These are phyloP conservation scores for Aspergillus sergii DNA, from an alignment of 2,329 filamentous ascomycete species.

Conservation along the genomic window DNA sequence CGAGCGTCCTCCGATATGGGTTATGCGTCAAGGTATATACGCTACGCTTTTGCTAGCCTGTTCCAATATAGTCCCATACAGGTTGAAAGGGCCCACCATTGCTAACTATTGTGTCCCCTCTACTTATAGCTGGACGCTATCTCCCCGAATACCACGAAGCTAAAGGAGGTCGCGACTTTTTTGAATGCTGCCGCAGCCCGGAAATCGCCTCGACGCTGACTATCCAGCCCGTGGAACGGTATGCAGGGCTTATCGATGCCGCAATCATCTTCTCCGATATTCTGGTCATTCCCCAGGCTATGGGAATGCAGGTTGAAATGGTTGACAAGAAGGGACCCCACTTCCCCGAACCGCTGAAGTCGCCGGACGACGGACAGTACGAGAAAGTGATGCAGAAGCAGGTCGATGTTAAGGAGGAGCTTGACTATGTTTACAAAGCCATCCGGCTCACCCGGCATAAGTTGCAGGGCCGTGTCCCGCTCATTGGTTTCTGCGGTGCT, in stretches of 20 bases:
- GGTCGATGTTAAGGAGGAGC: slow-evolving; percentile 81
- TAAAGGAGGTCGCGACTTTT: slow-evolving; percentile 90
- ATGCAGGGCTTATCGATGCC: slow-evolving; percentile 84
- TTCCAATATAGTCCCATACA: background rate
- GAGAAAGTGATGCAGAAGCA: slow-evolving; percentile 71
- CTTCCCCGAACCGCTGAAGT: slow-evolving; percentile 81
- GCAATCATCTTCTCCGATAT: slow-evolving; percentile 99
- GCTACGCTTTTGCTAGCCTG: background rate
- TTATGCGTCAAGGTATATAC: slow-evolving; percentile 90
- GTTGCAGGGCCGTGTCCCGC: slow-evolving; percentile 80
- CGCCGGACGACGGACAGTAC: slow-evolving; percentile 83
- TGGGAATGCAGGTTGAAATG: slow-evolving; percentile 99
- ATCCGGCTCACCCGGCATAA: slow-evolving; percentile 90
- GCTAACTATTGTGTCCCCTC: background rate
- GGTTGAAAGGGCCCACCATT: background rate
- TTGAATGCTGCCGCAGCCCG: slow-evolving; percentile 92
- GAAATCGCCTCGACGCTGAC: slow-evolving; percentile 93
- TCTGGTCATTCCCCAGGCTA: slow-evolving; percentile 92
- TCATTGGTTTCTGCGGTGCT: slow-evolving; percentile 95
- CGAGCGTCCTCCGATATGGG: slow-evolving; percentile 94
- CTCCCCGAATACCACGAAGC: slow-evolving; percentile 97
- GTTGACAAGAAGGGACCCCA: slow-evolving; percentile 94
- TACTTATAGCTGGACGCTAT: slow-evolving; percentile 84
- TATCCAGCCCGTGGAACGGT: slow-evolving; percentile 92
- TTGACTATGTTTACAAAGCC: slow-evolving; percentile 94